These are phyloP conservation scores for Zhuliangozyma parablackwelliae DNA, from an alignment of 1,139 yeast species.

Conservation along the genomic window DNA sequence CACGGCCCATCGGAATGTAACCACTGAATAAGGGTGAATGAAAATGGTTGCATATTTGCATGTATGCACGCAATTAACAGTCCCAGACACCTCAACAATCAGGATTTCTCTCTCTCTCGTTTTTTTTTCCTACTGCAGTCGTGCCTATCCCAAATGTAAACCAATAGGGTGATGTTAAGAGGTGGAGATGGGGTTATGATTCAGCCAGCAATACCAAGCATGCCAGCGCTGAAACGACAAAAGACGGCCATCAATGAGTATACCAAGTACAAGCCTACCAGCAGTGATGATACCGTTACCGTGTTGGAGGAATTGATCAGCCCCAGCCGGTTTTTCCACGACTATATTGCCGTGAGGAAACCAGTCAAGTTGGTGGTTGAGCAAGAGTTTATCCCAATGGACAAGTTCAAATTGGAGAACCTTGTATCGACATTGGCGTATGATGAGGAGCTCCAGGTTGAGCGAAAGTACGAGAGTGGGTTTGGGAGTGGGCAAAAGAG, in stretches of 20 bases:
- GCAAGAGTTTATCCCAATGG: slow-evolving; percentile 19
- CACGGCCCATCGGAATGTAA: too few species aligned
- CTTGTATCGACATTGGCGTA: slow-evolving; percentile 30
- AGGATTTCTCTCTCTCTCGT: too few species aligned
- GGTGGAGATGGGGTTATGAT: too few species aligned
- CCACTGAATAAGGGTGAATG: too few species aligned
- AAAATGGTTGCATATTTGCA: too few species aligned
- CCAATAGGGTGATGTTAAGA: too few species aligned
- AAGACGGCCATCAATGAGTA: slow-evolving; percentile 7
- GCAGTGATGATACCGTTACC: slow-evolving; percentile 10
- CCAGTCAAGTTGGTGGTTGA: slow-evolving; percentile 34
- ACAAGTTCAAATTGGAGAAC: slow-evolving; percentile 28
- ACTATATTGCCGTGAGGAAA: slow-evolving; percentile 27
- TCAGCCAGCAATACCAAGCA: too few species aligned
- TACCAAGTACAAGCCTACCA: slow-evolving; percentile 9
- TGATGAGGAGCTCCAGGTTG: slow-evolving; percentile 45
- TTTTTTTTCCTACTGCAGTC: too few species aligned
- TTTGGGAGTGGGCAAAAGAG: slow-evolving; percentile 62
- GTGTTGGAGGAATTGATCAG: slow-evolving; percentile 4
- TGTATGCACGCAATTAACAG: too few species aligned
- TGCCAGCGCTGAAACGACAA: slow-evolving; percentile 1
- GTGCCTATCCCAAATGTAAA: too few species aligned
- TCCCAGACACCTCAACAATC: too few species aligned
- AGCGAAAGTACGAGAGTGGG: slow-evolving; percentile 52
- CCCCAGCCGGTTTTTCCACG: slow-evolving; percentile 18